These are phyloP conservation scores for Cyclotella baltica DNA, from an alignment of 108 stramenopile species.

Conservation along the genomic window DNA sequence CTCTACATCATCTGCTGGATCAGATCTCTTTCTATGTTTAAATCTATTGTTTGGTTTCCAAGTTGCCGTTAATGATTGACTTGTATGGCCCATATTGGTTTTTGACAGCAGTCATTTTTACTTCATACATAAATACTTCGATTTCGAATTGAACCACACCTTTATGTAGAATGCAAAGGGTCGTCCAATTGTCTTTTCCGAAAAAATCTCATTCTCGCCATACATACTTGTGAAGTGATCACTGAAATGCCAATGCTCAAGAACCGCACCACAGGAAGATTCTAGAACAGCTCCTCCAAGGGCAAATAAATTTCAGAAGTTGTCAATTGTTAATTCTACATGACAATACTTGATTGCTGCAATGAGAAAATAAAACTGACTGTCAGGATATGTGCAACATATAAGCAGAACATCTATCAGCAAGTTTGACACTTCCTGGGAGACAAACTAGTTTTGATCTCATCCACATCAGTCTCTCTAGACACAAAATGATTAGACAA, in stretches of 20 bases:
- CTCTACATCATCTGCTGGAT: not conserved
- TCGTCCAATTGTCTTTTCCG: not conserved
- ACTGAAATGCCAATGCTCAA: not conserved
- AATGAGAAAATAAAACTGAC: not conserved
- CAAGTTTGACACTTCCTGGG: not conserved
- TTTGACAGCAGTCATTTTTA: constrained; percentile 15
- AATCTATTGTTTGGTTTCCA: not conserved
- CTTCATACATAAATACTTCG: constrained; percentile 4
- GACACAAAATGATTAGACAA: not conserved
- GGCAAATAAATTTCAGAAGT: not conserved
- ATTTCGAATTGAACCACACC: constrained; percentile 3
- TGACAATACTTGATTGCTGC: constrained; percentile 9
- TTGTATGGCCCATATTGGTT: not conserved
- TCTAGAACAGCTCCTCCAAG: constrained; percentile 9
- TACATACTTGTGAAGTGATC: constrained; percentile 5
- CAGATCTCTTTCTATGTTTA: not conserved
- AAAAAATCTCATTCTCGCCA: not conserved
- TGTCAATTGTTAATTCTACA: not conserved
- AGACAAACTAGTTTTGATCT: constrained; percentile 4
- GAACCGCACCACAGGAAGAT: constrained; percentile 9
- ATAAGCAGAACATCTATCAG: constrained; percentile 1
- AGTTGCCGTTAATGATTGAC: not conserved
- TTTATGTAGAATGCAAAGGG: constrained; percentile 3
- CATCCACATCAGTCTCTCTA: not conserved
- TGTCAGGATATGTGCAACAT: constrained; percentile 6